Conservation (phyloP, 306 rosid genomes). For the Ziziphus jujuba region DNA sequence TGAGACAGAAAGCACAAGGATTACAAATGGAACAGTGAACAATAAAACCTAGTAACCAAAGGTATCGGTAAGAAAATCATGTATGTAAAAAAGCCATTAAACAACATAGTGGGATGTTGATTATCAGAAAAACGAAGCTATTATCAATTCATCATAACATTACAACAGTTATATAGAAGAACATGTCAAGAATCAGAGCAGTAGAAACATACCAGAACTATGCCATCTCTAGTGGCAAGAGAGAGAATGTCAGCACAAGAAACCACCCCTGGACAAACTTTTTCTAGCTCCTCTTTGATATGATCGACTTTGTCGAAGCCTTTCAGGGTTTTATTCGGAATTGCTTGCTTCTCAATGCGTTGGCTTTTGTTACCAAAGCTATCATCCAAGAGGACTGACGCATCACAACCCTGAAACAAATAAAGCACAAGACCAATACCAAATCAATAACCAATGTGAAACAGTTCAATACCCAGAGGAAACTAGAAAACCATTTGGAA, state of each 20-base stretch:
- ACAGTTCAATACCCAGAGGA: neutral
- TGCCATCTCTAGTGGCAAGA: slow-evolving; percentile 46
- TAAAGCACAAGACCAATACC: slow-evolving; percentile 1
- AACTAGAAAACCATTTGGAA: neutral
- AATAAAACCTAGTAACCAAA: too few relatives aligned
- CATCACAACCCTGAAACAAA: slow-evolving; percentile 46
- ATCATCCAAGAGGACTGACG: slow-evolving; percentile 52
- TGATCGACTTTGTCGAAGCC: slow-evolving; percentile 33
- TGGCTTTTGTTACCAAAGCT: slow-evolving; percentile 36
- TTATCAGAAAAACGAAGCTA: too few relatives aligned
- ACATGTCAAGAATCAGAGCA: neutral
- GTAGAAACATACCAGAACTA: slow-evolving; percentile 34
- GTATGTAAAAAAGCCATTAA: too few relatives aligned
- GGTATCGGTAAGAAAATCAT: too few relatives aligned
- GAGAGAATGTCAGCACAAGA: slow-evolving; percentile 46
- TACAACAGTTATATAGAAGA: too few relatives aligned
- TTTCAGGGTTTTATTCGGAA: slow-evolving; percentile 58
- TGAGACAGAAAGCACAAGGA: too few relatives aligned
- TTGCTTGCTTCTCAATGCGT: slow-evolving; percentile 68
- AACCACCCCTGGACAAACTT: slow-evolving; percentile 42
- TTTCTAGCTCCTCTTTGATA: slow-evolving; percentile 46
- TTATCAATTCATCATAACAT: too few relatives aligned
- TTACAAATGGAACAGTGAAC: too few relatives aligned
- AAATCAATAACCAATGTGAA: neutral
- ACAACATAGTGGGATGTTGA: too few relatives aligned